Conservation (phyloP, 179 eudicot species). For the Silene noctiflora region DNA sequence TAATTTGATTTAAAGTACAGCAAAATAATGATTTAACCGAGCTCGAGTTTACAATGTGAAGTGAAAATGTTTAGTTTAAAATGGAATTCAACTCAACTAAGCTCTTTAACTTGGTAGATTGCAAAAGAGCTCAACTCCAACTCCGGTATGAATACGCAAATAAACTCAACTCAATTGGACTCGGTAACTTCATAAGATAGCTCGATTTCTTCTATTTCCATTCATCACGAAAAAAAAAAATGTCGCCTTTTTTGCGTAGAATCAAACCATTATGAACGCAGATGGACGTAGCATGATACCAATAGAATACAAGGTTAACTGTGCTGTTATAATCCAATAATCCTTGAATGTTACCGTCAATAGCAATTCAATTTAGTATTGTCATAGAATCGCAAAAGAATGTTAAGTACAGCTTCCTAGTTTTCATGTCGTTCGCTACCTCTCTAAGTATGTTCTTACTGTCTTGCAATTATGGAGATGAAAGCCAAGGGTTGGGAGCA, state of each 20-base stretch:
- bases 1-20: too few species aligned
- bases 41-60: too few species aligned
- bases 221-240: background rate
- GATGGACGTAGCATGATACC: background rate
- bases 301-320: background rate
- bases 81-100: background rate
- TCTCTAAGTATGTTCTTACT: background rate
- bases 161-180: too few species aligned
- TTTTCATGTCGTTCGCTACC: constrained; percentile 4
- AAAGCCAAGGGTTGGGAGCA: constrained; percentile 84
- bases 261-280: too few species aligned
- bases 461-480: constrained; percentile 30
- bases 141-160: too few species aligned
- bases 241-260: too few species aligned
- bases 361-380: background rate
- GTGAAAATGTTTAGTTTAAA: background rate
- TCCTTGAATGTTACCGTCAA: background rate
- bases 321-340: background rate
- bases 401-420: constrained; percentile 14
- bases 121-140: background rate
- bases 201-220: background rate
- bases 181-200: too few species aligned
- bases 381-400: background rate
- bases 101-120: background rate
- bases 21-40: too few species aligned